Conservation (phyloP, 345 rosid species). For the Citrus australasica region DNA sequence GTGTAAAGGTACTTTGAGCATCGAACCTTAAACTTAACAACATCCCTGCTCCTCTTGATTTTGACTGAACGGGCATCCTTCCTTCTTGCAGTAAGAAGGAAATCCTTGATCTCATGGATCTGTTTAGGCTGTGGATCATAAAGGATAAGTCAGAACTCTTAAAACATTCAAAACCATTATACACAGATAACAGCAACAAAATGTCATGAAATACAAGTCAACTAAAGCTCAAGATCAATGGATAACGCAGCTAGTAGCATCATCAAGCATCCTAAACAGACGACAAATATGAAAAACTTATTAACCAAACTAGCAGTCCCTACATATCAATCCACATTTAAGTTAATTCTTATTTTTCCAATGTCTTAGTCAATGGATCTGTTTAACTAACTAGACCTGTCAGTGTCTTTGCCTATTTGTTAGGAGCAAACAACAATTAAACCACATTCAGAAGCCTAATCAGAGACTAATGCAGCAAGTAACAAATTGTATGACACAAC, state of each 20-base stretch:
- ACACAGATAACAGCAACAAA: background rate
- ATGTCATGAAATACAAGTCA: background rate
- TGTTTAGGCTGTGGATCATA: conserved; percentile 49
- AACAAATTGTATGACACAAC: too few species aligned
- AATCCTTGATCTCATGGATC: conserved; percentile 65
- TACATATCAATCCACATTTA: background rate
- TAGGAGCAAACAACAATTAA: background rate
- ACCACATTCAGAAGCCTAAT: background rate
- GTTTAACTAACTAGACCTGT: background rate
- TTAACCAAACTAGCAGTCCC: background rate
- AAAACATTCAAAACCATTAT: background rate
- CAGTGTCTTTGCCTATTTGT: background rate
- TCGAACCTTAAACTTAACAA: conserved; percentile 64
- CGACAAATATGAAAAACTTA: background rate
- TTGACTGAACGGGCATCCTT: conserved; percentile 70
- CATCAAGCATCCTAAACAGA: background rate
- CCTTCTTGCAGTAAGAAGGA: conserved; percentile 66
- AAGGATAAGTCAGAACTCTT: background rate
- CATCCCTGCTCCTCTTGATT: conserved; percentile 62
- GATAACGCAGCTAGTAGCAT: background rate
- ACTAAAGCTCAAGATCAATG: background rate
- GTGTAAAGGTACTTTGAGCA: conserved; percentile 68
- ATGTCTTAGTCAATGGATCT: background rate
- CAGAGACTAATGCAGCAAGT: too few species aligned
- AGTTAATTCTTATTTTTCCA: background rate